Conservation (phyloP, 148 eudicot species). For the Oxyria digyna region DNA sequence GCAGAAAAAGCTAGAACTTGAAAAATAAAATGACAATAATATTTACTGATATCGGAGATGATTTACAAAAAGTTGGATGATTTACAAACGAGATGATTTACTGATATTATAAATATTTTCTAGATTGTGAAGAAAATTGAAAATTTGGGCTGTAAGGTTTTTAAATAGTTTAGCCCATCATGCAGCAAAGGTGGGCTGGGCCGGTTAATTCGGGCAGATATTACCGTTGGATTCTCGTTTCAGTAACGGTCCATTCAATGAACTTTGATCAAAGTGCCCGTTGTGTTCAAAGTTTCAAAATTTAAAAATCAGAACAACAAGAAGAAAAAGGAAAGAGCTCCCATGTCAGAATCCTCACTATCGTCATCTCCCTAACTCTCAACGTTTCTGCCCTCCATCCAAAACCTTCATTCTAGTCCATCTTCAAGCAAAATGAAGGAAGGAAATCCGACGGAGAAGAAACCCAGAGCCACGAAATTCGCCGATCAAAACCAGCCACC, state of each 20-base stretch:
- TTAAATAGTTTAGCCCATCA: too few relatives aligned
- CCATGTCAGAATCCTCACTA: constrained; percentile 3
- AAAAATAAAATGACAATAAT: too few relatives aligned
- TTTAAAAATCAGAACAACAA: neutral
- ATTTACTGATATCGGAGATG: too few relatives aligned
- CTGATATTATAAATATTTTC: too few relatives aligned
- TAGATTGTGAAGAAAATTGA: too few relatives aligned
- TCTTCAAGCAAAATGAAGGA: constrained; percentile 29
- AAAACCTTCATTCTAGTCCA: neutral
- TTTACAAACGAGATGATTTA: too few relatives aligned
- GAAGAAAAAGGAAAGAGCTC: neutral
- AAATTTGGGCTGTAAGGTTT: too few relatives aligned
- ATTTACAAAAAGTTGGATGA: too few relatives aligned
- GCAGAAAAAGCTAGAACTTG: too few relatives aligned
- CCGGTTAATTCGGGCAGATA: too few relatives aligned
- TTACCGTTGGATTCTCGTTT: neutral
- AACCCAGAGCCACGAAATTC: constrained; percentile 30
- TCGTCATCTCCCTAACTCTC: neutral
- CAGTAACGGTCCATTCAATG: neutral
- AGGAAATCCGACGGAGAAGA: constrained; percentile 22
- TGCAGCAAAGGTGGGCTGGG: too few relatives aligned
- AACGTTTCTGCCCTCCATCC: neutral
- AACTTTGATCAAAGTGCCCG: constrained; percentile 4
- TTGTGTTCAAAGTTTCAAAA: constrained; percentile 3
- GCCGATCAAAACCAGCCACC: constrained; percentile 55